Evolutionary conservation across 345 rosid genomes (phyloP), one percentile per base, ranked within the genome.

Genomic region (Moricandia moricandioides): DNA sequence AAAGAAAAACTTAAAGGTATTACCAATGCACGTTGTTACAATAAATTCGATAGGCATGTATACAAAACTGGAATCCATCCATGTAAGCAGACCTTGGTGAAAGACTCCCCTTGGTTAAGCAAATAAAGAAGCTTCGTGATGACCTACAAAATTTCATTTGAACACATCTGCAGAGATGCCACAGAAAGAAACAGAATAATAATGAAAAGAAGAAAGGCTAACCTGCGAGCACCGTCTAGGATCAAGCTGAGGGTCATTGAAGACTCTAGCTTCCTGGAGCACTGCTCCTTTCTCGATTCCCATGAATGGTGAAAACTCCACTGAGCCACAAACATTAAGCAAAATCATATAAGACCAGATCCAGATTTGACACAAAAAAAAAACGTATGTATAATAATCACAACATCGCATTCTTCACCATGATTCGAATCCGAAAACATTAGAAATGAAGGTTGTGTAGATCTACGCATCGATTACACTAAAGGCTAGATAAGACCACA

Each of bases 271-370:
- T 79, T 95, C 99, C 83, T 95, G 99, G 78, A 95, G 97, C 64
- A 92, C 97, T 4, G 98, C 98, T 16, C 99, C 97, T 79, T 95
- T 95, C 88, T 95, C 99, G 16, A 95, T 90, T 67, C 99, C 99
- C 77, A 88, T 34, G 78, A 92, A 95, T 0, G 99, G 99, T 64
- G 97, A 92, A 85, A 83, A 92, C 55, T 95, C 99, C 34, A 88
- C 97, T 89, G 34, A 63, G 52, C 68, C 35, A 43, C 30, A 33
- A 31, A 74, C 24, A 64, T 59, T 45, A 59, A 49, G 51, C 8
- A 62, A n/a, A n/a, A 72, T 65, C 29, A 59, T 13, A 13, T 29
- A 3, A 21, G 43, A 51, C 30, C 33, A 13, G 16, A 57, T 57
- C 34, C 62, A 57, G 34, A 24, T 3, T 21, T 21, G 31, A 21